Base-by-base conservation (phyloP, 208 protist genomes). In the Trypanosoma melophagium region DNA sequence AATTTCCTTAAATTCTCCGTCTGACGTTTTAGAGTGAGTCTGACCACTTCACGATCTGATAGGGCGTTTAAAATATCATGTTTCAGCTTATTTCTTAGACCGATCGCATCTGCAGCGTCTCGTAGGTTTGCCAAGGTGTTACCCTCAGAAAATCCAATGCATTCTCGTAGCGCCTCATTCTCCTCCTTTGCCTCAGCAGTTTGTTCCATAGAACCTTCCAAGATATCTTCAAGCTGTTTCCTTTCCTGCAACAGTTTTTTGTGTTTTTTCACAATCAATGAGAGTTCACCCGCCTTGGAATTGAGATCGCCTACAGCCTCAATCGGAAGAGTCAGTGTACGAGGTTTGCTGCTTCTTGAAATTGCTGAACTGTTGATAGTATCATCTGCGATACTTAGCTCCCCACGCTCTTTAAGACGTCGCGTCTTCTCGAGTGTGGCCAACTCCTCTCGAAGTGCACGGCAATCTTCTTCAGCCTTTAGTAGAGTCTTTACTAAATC, bases 361-460 rank as follows among this genome's bases (percentile, higher is more conserved):
- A 45, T 21, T 22, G 7, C 47, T 24, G 7, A n/a, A 19, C 17
- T 17, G 3, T 51, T 19, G 17, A 51, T 14, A 51, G 47, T n/a
- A 19, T 3, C 7, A 14, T 3, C 3, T 3, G 47, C 22, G 12
- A 51, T 51, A 19, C 17, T 19, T 19, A 14, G 47, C 47, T 7
- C 47, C 17, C 22, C 47, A 24, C 47, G 47, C 7, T 3, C 12
- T 19, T 19, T 12, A 65, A 78, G 44, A 84, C 59, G 51, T 71
- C 69, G 62, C 61, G 74, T 49, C 49, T 74, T 69, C 54, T 89
- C 76, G 19, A 93, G 77, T 54, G 74, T 60, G 42, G 75, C 64
- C 50, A 93, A 83, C 57, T 93, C 83, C 38, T 67, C 74, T 44
- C 87, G 87, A 16, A 93, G 76, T n/a, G 53, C 50, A 44, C 85